These are phyloP conservation scores for Pseudotulostoma volvatum DNA, from an alignment of 495 filamentous ascomycete genomes.

Conservation along the genomic window DNA sequence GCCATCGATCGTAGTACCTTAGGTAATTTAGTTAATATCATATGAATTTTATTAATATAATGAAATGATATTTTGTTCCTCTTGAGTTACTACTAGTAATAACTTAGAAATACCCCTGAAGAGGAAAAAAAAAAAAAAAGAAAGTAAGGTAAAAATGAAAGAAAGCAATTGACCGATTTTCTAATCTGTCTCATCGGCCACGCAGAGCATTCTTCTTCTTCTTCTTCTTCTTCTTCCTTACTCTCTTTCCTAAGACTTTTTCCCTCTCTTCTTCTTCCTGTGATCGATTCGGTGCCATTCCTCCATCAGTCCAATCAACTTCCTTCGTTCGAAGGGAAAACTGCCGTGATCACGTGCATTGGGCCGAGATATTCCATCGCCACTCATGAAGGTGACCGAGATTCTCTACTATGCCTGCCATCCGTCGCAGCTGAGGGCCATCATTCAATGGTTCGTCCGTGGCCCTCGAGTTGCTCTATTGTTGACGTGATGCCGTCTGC, in stretches of 20 bases:
- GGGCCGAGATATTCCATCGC: too few relatives aligned
- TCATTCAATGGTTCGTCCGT: constrained; percentile 73
- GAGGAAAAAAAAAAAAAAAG: too few relatives aligned
- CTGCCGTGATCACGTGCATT: not conserved
- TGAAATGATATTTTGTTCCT: too few relatives aligned
- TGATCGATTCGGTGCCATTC: not conserved
- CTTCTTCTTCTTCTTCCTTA: not conserved
- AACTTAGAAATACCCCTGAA: too few relatives aligned
- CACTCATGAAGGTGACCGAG: constrained; percentile 39
- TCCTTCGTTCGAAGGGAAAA: not conserved
- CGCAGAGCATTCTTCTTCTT: too few relatives aligned
- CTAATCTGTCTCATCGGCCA: too few relatives aligned
- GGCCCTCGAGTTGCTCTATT: not conserved
- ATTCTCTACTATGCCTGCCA: constrained; percentile 65
- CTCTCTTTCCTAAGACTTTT: not conserved
- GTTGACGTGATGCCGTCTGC: not conserved
- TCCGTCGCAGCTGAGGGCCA: constrained; percentile 59
- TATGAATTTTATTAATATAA: too few relatives aligned
- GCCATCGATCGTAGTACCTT: too few relatives aligned
- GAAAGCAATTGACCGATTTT: too few relatives aligned
- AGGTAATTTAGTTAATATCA: too few relatives aligned
- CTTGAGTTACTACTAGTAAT: too few relatives aligned
- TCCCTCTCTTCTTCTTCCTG: not conserved
- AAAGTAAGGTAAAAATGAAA: too few relatives aligned
- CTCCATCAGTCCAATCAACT: not conserved